Evolutionary conservation across 2,329 filamentous ascomycete genomes (phyloP).

Genomic region (Aspergillus sp.): DNA sequence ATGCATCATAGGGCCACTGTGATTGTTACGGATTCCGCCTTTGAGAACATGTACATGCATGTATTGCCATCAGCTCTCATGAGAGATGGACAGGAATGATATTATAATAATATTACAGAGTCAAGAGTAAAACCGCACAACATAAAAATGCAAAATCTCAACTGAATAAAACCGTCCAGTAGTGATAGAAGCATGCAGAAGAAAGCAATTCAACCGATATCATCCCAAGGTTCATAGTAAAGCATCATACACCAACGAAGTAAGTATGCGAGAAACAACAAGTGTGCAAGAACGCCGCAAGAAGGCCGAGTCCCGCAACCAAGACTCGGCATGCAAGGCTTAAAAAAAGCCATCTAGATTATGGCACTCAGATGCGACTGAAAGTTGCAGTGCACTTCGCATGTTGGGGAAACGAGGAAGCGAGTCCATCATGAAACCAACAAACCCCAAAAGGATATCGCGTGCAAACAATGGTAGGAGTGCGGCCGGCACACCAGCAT

Average conservation of each 20-base stretch:
- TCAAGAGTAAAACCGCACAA: neutral
- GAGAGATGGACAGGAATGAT: slow-evolving; percentile 1
- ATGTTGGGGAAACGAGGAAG: slow-evolving; percentile 5
- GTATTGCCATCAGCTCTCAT: neutral
- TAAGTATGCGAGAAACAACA: slow-evolving; percentile 5
- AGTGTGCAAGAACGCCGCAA: slow-evolving; percentile 3
- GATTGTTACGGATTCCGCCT: neutral
- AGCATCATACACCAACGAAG: slow-evolving; percentile 1
- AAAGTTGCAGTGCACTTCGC: slow-evolving; percentile 7
- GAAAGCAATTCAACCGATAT: slow-evolving; percentile 4
- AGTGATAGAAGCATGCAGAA: slow-evolving; percentile 1
- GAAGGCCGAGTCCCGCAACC: slow-evolving; percentile 2
- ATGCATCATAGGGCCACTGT: slow-evolving; percentile 19
- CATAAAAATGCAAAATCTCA: too few species aligned
- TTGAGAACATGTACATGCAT: neutral
- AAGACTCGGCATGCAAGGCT: slow-evolving; percentile 7
- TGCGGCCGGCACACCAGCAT: neutral
- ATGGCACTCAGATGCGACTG: slow-evolving; percentile 5
- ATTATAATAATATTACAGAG: slow-evolving; percentile 6
- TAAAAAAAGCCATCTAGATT: slow-evolving; percentile 5
- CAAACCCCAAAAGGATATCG: slow-evolving; percentile 1
- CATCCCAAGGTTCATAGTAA: neutral
- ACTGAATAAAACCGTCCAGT: neutral
- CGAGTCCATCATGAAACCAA: slow-evolving; percentile 15
- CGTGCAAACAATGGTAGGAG: neutral